A percentile compares a stretch with the other conserved stretches of the same genome.
These are phyloP conservation scores for Brassica cretica DNA, from an alignment of 345 rosid genomes.

Conservation along the genomic window DNA sequence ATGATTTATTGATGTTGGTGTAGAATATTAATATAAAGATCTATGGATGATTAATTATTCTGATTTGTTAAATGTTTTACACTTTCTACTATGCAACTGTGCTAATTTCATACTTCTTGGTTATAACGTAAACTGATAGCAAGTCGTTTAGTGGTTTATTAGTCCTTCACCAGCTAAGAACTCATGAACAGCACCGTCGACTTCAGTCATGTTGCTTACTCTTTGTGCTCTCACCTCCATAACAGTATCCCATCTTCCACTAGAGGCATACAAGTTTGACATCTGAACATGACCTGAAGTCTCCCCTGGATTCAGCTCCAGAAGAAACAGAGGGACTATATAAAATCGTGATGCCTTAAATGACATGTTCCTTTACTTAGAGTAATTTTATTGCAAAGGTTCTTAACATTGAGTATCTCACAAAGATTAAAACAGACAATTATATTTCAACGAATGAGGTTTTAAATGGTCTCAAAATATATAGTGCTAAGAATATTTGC, in stretches of 20 bases:
- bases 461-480: too few species aligned
- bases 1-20: slow-evolving; percentile 44
- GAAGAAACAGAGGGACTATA: background rate
- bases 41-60: slow-evolving; percentile 11
- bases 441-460: too few species aligned
- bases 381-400: too few species aligned
- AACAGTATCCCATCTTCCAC: slow-evolving; percentile 47
- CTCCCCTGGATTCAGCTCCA: slow-evolving; percentile 38
- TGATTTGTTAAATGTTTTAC: background rate
- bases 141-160: slow-evolving; percentile 29
- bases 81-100: slow-evolving; percentile 3
- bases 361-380: too few species aligned
- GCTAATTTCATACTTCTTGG: slow-evolving; percentile 14
- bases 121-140: background rate
- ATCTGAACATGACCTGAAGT: slow-evolving; percentile 44
- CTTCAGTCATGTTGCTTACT: slow-evolving; percentile 48
- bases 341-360: too few species aligned
- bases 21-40: slow-evolving; percentile 27
- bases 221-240: slow-evolving; percentile 35
- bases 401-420: too few species aligned
- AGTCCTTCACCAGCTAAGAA: slow-evolving; percentile 53
- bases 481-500: too few species aligned
- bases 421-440: too few species aligned
- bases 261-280: slow-evolving; percentile 47
- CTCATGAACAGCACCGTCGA: slow-evolving; percentile 47